phyloP scores from a whole-genome alignment of 148 eudicot genomes.

The Silene latifolia region DNA sequence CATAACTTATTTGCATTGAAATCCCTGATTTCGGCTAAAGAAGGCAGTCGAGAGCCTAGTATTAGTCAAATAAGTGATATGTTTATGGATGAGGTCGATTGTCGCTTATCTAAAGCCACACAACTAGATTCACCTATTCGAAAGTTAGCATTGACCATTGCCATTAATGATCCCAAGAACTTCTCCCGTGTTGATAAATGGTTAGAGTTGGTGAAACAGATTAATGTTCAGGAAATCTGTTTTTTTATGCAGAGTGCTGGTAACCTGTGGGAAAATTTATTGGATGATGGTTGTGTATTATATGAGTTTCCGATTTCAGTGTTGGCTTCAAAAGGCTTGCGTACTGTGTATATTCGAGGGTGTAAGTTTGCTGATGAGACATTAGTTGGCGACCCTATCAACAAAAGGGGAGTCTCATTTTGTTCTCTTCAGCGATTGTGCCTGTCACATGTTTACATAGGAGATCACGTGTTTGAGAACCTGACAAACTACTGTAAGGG shows the following conservation, averaged over 20 bases:
- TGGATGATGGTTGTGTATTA: not conserved
- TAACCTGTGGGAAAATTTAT: not conserved
- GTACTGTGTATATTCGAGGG: constrained; percentile 1
- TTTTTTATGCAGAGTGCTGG: not conserved
- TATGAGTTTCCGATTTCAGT: constrained; percentile 8
- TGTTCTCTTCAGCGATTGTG: constrained; percentile 6
- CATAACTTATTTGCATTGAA: constrained; percentile 11
- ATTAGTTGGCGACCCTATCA: not conserved
- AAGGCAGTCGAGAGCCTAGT: not conserved
- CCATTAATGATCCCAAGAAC: not conserved
- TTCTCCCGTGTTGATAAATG: constrained; percentile 9
- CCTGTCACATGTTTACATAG: not conserved
- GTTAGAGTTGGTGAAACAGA: not conserved
- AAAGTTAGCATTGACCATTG: not conserved
- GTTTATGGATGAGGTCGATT: constrained; percentile 11
- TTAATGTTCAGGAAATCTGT: constrained; percentile 6
- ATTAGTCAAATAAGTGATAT: constrained; percentile 15
- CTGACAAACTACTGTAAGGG: constrained; percentile 6
- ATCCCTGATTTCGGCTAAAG: not conserved
- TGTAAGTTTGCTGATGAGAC: not conserved
- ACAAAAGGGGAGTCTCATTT: not conserved
- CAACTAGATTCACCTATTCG: constrained; percentile 7
- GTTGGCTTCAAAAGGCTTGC: not conserved
- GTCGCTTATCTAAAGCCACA: not conserved
- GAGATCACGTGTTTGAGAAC: not conserved